Base-by-base conservation (phyloP, 106 monocot genomes). In the Phalaenopsis equestris region DNA sequence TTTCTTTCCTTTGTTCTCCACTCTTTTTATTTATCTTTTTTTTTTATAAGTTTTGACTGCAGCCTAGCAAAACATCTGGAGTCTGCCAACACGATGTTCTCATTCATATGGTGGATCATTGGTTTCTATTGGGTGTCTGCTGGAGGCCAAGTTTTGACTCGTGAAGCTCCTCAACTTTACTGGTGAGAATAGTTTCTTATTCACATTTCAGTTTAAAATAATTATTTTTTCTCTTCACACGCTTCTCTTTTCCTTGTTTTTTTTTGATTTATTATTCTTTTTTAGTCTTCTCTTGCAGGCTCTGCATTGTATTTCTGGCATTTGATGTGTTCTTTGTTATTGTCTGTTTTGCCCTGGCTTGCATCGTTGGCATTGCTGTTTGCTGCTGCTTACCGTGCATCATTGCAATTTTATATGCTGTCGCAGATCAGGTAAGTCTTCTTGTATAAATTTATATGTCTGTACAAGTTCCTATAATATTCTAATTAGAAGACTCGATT, bases 311-410 rank as follows among this genome's bases (percentile, higher is more conserved):
- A 43, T 93, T 93, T 79, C 81, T 93, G 75, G 92, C 92, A 67
- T 93, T 93, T 86, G 92, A 93, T 83, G 88, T 88, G 30, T 85
- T 93, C 83, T 92, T 92, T 85, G 92, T 90, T 43, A 84, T 92
- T 56, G 90, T 92, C 68, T 92, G 92, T 83, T 86, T 90, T 39
- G 87, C 86, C 10, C 83, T 92, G 48, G 92, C 92, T 41, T 92
- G 92, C 67, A 75, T 90, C 56, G 83, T 93, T 85, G 90, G 92
- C 18, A 88, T 93, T 81, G 92, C 92, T 77, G 88, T 93, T 80
- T 90, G 92, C 72, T 93, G 92, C 81, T 93, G 92, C 67, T 77
- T 93, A 11, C 92, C 92, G 61, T 93, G 92, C 75, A 93, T 93
- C 38, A 90, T 93, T 77, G 86, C 90, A 48, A 86, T 93, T 74